These are phyloP conservation scores for Paradendryphiella salina DNA, from an alignment of 2,329 filamentous ascomycete species.

Conservation along the genomic window DNA sequence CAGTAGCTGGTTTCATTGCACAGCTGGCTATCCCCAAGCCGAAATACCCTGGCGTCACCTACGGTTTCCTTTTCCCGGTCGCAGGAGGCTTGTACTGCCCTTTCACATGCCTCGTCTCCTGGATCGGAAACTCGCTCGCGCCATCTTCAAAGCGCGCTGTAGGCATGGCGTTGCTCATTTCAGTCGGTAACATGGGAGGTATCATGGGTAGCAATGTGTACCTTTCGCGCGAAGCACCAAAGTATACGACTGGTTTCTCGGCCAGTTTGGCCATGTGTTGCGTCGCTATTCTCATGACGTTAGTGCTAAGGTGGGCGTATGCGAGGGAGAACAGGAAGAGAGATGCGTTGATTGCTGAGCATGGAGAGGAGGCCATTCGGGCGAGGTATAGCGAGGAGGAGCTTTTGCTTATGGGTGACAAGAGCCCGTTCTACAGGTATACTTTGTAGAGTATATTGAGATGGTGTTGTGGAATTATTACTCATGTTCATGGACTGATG, in stretches of 20 bases:
- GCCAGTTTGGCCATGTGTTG: conserved; percentile 52
- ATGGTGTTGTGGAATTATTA: not conserved
- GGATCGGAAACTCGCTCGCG: conserved; percentile 43
- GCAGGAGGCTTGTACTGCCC: conserved; percentile 44
- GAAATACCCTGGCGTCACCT: conserved; percentile 51
- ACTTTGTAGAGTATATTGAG: conserved; percentile 16
- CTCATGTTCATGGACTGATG: not conserved
- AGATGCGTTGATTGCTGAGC: conserved; percentile 31
- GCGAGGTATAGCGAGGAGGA: conserved; percentile 48
- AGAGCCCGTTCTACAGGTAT: conserved; percentile 50
- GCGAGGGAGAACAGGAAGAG: conserved; percentile 44
- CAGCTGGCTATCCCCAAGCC: conserved; percentile 52
- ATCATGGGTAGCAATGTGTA: conserved; percentile 56
- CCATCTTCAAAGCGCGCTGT: conserved; percentile 48
- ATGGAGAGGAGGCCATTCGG: conserved; percentile 40
- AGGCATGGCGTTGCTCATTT: conserved; percentile 54
- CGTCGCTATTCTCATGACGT: conserved; percentile 52
- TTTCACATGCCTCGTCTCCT: conserved; percentile 44
- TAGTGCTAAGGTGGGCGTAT: conserved; percentile 49
- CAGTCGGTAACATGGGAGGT: conserved; percentile 54
- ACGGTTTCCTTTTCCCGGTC: conserved; percentile 49
- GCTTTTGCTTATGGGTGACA: conserved; percentile 49
- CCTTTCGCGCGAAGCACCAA: conserved; percentile 52
- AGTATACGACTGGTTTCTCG: conserved; percentile 57
- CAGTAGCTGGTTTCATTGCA: conserved; percentile 60